Percentiles rank a stretch among this genome's conserved stretches.
Evolutionary conservation across 1,139 yeast genomes (phyloP).

Genomic region (Suhomyces taliae): DNA sequence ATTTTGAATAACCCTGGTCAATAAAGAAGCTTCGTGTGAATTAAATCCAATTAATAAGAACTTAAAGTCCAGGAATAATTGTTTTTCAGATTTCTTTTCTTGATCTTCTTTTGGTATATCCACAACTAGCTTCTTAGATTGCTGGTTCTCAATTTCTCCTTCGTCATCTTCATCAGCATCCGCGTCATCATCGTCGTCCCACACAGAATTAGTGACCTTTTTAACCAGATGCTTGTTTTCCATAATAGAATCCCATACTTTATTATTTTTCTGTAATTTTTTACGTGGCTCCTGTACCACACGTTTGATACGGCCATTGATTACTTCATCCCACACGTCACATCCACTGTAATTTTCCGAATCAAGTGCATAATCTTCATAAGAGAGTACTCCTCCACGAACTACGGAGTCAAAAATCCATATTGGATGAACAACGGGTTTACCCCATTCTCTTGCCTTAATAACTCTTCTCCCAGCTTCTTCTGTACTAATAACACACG

Average conservation of each 20-base stretch:
- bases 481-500: slow-evolving; percentile 56
- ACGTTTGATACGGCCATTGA: slow-evolving; percentile 2
- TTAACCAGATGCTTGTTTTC: slow-evolving; percentile 22
- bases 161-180: slow-evolving; percentile 12
- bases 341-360: slow-evolving; percentile 42
- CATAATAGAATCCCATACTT: slow-evolving; percentile 56
- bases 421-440: slow-evolving; percentile 69
- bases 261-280: slow-evolving; percentile 25
- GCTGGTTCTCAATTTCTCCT: slow-evolving; percentile 1
- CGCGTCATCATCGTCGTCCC: slow-evolving; percentile 29
- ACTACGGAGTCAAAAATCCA: slow-evolving; percentile 69
- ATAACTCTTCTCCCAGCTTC: slow-evolving; percentile 59
- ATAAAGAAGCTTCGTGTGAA: slow-evolving; percentile 28
- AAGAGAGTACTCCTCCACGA: slow-evolving; percentile 60
- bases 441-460: slow-evolving; percentile 66
- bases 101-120: neutral
- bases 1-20: slow-evolving; percentile 37
- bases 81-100: neutral
- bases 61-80: slow-evolving; percentile 34
- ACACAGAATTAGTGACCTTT: slow-evolving; percentile 23
- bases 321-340: slow-evolving; percentile 46
- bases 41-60: slow-evolving; percentile 44
- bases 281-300: slow-evolving; percentile 11
- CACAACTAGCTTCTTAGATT: neutral
- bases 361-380: slow-evolving; percentile 39